Base-by-base conservation (phyloP, 345 rosid genomes). In the Aegle marmelos region DNA sequence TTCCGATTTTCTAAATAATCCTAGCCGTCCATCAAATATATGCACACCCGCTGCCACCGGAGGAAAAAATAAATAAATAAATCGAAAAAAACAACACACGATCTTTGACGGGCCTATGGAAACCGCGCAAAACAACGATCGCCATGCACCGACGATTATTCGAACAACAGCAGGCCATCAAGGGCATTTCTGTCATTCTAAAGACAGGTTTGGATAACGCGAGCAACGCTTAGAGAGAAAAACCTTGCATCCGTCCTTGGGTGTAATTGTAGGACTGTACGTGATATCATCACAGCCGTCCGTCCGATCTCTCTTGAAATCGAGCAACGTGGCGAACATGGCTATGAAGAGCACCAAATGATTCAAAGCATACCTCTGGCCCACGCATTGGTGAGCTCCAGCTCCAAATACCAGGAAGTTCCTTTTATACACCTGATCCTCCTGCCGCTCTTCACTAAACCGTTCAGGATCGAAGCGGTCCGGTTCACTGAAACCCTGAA, bases 301-400 rank as follows among this genome's bases (percentile, higher is more conserved):
- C 2, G 87, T 86, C 73, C 73, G 72, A 33, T 74, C 63, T 57
- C 98, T 76, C 76, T 87, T 85, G 87, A 92, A 91, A 81, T 95
- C 91, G 1, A 89, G 61, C 64, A 92, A 24, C 34, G 89, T 74
- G 4, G 84, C 69, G 78, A 95, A 93, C 89, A 93, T 85, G 0
- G 97, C 94, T 11, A 91, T 87, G 82, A 93, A 93, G 28, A 95
- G 88, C 30, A 89, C 93, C 48, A 95, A 86, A 39, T 93, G 95
- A 77, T 92, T 93, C 61, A 91, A 8, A 0, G 98, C 98, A 71
- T 95, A 93, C 76, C 95, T 84, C 84, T 95, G 98, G 5, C 98
- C 98, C 77, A 93, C 92, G 17, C 98, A 95, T 77, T 92, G 98
- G 87, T 95, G 98, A 62, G 98, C 58, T 1, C 98, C 98, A 2